Evolutionary conservation across 1,139 yeast species (phyloP), one percentile per base, ranked within the genome.

Genomic region (Saccharomyces uvarum): DNA sequence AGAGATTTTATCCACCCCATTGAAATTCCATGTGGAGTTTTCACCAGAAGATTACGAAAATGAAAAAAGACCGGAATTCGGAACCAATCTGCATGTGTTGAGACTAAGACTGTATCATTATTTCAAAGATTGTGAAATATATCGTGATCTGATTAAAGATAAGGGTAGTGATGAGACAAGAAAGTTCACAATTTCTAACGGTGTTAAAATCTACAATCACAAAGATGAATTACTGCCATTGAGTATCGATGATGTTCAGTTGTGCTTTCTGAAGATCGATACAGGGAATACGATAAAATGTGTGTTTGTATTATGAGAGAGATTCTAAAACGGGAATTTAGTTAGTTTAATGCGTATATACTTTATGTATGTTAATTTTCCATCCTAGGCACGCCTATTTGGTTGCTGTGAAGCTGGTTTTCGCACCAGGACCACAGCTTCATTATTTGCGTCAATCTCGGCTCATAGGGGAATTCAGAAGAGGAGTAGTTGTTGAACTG

Each of bases 41-140:
- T 80, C 88, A 48, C 90, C 91, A 0, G 95, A 86, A 60, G 97
- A 89, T 64, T 81, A 75, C 63, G 82, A 75, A 57, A 56, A 78
- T 67, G 72, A 77, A 68, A 59, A 70, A 47, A 79, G 84, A 57
- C 85, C 85, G 1, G 91, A 85, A 54, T 78, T 76, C 61, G 96
- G 96, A 0, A 81, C 90, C 7, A 80, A 85, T 9, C 75, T 90
- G 27, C 77, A 75, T 27, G 83, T 84, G 60, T 74, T 88, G 56
- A 76, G 90, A 56, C 62, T 70, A 1, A 83, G 81, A 61, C 70
- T 82, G 2, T 72, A 81, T 49, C 68, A 73, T 47, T 73, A 86
- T 55, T 79, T 86, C 59, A 75, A 77, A 54, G 79, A 77, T 11
- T 81, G 88, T 0, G 73, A 74, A 5, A 64, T 81, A 11, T 78